These are phyloP conservation scores for Akanthomyces muscarius DNA, from an alignment of 2,329 filamentous ascomycete genomes.

Conservation along the genomic window DNA sequence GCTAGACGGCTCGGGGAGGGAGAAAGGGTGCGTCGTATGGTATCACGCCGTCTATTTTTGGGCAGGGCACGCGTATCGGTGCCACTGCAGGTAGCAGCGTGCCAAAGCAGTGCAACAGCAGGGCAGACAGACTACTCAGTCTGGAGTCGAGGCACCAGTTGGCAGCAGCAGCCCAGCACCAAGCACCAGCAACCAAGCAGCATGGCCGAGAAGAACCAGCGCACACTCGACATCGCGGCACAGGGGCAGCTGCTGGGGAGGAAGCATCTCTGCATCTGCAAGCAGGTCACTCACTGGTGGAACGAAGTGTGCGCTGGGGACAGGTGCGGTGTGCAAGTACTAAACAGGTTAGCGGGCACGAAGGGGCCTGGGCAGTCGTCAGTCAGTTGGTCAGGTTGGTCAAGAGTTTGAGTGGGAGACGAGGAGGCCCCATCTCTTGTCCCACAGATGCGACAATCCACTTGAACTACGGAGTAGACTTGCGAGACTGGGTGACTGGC, in stretches of 20 bases:
- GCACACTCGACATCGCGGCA: not conserved
- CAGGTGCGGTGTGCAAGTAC: constrained; percentile 15
- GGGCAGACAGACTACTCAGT: not conserved
- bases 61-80: not conserved
- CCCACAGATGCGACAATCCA: not conserved
- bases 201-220: not conserved
- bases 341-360: constrained; percentile 4
- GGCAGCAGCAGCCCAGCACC: not conserved
- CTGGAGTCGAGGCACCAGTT: not conserved
- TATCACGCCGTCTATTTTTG: constrained; percentile 8
- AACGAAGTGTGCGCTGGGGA: not conserved
- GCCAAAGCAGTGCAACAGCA: not conserved
- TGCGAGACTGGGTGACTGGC: too few relatives aligned
- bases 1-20: not conserved
- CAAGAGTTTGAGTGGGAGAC: not conserved
- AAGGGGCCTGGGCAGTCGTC: not conserved
- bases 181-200: not conserved
- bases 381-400: not conserved
- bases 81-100: not conserved
- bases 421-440: not conserved
- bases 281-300: not conserved
- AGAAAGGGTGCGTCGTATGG: not conserved
- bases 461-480: not conserved
- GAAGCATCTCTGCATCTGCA: not conserved
- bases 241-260: not conserved